phyloP scores from a whole-genome alignment of 352 stramenopile genomes.

The Thraustochytrium striatum region DNA sequence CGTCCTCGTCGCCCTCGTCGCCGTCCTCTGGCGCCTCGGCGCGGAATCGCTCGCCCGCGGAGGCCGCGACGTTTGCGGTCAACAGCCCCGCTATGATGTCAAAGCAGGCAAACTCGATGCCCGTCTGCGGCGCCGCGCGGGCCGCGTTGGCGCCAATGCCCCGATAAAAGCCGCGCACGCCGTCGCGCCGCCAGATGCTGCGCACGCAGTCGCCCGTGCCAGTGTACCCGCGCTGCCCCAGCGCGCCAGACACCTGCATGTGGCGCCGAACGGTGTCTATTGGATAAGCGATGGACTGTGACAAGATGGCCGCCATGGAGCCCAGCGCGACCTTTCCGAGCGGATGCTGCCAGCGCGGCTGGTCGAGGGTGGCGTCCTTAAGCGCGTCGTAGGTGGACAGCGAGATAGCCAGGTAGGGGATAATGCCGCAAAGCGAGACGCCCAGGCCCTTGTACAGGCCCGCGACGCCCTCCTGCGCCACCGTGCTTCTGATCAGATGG shows the following conservation, averaged over 20 bases:
- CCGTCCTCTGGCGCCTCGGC: not conserved
- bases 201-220: not conserved
- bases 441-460: conserved; percentile 98
- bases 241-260: conserved; percentile 11
- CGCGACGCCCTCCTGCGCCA: conserved; percentile 63
- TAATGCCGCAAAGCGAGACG: conserved; percentile 95
- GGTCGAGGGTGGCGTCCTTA: not conserved
- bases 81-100: conserved; percentile 2
- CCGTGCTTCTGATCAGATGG: conserved; percentile 64
- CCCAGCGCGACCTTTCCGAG: conserved; percentile 18
- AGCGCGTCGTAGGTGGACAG: conserved; percentile 28
- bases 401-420: conserved; percentile 87
- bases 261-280: conserved; percentile 34
- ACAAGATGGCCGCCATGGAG: conserved; percentile 22
- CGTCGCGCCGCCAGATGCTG: not conserved
- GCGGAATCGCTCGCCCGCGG: not conserved
- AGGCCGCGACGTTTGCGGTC: not conserved
- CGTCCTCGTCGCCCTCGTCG: not conserved
- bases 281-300: conserved; percentile 16
- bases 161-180: conserved; percentile 33
- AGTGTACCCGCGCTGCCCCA: not conserved
- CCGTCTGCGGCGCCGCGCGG: conserved; percentile 8
- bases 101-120: conserved; percentile 27
- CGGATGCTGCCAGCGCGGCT: not conserved
- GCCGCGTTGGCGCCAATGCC: conserved; percentile 13